A percentile compares a stretch with the other conserved stretches of the same genome.
These are phyloP conservation scores for Podosphaera fusca DNA, from an alignment of 2,329 filamentous ascomycete species.

Conservation along the genomic window DNA sequence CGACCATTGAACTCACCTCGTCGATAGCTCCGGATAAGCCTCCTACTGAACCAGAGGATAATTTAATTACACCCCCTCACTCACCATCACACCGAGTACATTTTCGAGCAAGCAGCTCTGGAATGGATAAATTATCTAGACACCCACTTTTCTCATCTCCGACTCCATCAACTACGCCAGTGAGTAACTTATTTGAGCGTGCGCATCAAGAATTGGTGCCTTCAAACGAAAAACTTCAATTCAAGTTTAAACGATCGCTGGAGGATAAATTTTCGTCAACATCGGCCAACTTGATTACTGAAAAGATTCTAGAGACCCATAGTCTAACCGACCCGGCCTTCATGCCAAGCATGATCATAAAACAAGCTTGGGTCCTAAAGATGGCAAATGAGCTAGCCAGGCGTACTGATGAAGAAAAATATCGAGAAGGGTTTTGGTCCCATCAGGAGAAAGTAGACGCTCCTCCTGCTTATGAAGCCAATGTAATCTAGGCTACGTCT, in stretches of 20 bases:
- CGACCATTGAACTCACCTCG: constrained; percentile 10
- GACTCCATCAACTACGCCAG: constrained; percentile 4
- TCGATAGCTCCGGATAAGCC: neutral
- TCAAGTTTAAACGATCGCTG: neutral
- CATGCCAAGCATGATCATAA: constrained; percentile 18
- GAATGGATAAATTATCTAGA: constrained; percentile 18
- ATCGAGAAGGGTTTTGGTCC: constrained; percentile 22
- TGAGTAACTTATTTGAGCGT: neutral
- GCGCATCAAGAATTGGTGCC: neutral
- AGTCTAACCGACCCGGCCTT: neutral
- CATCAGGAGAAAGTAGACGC: constrained; percentile 26
- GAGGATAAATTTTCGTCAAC: neutral
- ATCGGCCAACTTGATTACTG: constrained; percentile 4
- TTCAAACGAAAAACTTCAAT: constrained; percentile 2
- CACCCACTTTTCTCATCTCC: constrained; percentile 7
- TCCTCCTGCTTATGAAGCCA: constrained; percentile 35
- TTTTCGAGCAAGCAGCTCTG: constrained; percentile 16
- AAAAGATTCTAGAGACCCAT: constrained; percentile 6
- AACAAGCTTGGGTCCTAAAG: constrained; percentile 62
- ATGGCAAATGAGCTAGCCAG: constrained; percentile 82
- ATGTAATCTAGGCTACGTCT: constrained; percentile 4
- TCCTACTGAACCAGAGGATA: constrained; percentile 28
- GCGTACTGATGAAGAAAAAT: constrained; percentile 72
- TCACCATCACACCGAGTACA: constrained; percentile 20
- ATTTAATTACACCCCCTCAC: constrained; percentile 27